Base-by-base conservation (phyloP, 2,329 filamentous ascomycete species). In the Ramularia endophylla region DNA sequence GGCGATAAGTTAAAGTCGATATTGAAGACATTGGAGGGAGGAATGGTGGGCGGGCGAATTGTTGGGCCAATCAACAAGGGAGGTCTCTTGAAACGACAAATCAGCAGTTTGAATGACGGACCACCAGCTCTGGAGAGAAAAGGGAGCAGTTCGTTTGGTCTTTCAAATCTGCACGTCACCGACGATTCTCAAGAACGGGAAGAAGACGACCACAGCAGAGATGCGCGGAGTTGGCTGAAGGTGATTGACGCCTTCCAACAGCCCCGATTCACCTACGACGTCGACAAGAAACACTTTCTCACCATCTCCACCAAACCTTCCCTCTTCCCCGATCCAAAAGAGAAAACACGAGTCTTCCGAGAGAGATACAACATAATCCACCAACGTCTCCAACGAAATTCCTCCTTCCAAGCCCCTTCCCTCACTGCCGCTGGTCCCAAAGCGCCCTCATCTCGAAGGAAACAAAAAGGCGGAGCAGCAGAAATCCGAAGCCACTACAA, bases 301-400 rank as follows among this genome's bases (percentile, higher is more conserved):
- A 80, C 74, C 9, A 38, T 64, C n/a, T 63, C 63, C 9, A 54
- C 55, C 4, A 68, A 66, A 32, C 64, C 65, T 0, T 64, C 65
- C 0, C 56, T 67, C 7, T 68, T 98, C 48, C 87, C 94, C 0
- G 71, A 78, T 7, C 80, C 87, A 12, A 78, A 81, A 5, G 84
- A 89, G 58, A 95, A 94, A 64, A 95, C 87, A 2, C 72, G 80
- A 3, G 71, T 92, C 32, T 95, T 95, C 66, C 80, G 88, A 51
- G 89, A 95, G 61, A 78, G 89, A 48, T 97, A 94, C 63, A 85
- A 95, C 55, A 77, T 97, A 40, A 83, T 97, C 37, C 85, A 95
- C 61, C 90, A 97, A 63, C 82, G 92, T 13, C 77, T 97, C 13
- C 76, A 97, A 29, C 83, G 92, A 36, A 95, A 95, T 60, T 88